phyloP scores from a whole-genome alignment of 192 early-diverging fungal species.

The Coemansia sp. region DNA sequence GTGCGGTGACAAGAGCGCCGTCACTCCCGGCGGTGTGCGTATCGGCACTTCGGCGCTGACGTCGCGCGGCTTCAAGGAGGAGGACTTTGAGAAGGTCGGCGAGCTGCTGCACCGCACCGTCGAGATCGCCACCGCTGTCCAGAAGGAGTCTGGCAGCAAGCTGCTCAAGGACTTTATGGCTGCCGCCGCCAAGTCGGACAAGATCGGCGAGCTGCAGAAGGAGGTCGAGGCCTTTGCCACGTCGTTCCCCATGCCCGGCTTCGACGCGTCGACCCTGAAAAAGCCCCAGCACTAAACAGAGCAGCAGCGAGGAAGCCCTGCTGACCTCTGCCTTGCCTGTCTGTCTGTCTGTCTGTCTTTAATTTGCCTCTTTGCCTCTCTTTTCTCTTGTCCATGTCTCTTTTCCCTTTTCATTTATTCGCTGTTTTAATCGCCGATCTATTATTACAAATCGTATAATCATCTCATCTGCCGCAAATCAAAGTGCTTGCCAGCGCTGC shows the following conservation, averaged over 20 bases:
- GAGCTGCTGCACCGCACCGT: slow-evolving; percentile 95
- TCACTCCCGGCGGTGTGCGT: slow-evolving; percentile 97
- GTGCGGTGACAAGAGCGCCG: slow-evolving; percentile 91
- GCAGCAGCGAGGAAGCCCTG: background rate
- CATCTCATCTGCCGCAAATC: no score
- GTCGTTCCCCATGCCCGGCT: slow-evolving; percentile 98
- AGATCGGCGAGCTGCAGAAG: slow-evolving; percentile 76
- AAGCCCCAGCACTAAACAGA: slow-evolving; percentile 37
- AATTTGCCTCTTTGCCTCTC: no score
- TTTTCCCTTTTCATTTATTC: background rate
- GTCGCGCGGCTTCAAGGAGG: slow-evolving; percentile 93
- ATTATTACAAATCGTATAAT: no score
- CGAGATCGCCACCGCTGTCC: slow-evolving; percentile 83
- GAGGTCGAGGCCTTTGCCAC: slow-evolving; percentile 92
- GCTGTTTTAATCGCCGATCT: no score
- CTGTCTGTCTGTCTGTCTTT: no score
- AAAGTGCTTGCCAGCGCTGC: no score
- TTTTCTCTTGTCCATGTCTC: no score
- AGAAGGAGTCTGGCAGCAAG: slow-evolving; percentile 82
- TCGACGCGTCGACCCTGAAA: slow-evolving; percentile 46
- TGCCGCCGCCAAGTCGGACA: slow-evolving; percentile 69
- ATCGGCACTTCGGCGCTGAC: slow-evolving; percentile 94
- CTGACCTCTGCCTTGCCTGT: no score
- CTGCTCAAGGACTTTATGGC: slow-evolving; percentile 98
- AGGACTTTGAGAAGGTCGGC: slow-evolving; percentile 94